Percentiles rank a stretch among this genome's conserved stretches.
phyloP scores from a whole-genome alignment of 2,329 filamentous ascomycete genomes.

The Pestalotiopsis fici region DNA sequence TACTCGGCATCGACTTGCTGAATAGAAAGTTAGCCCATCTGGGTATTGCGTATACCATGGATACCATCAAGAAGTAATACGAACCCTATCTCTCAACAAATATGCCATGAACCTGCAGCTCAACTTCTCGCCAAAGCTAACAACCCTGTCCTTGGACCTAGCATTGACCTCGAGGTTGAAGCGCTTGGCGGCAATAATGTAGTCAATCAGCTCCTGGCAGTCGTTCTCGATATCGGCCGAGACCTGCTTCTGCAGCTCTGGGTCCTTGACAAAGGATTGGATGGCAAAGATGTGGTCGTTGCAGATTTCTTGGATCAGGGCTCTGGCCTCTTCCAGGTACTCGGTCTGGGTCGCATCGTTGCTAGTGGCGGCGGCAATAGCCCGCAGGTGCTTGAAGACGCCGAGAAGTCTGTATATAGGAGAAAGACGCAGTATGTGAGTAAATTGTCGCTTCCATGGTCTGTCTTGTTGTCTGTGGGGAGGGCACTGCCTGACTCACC shows the following conservation, averaged over 20 bases:
- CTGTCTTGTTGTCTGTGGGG: not conserved
- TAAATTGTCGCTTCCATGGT: not conserved
- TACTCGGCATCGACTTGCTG: conserved; percentile 83
- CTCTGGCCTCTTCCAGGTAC: conserved; percentile 65
- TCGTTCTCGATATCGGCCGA: conserved; percentile 71
- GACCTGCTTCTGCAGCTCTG: conserved; percentile 59
- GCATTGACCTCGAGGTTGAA: conserved; percentile 77
- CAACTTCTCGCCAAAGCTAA: conserved; percentile 94
- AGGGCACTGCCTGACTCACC: conserved; percentile 58
- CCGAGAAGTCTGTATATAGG: conserved; percentile 51
- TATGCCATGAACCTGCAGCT: conserved; percentile 91
- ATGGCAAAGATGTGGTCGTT: conserved; percentile 79
- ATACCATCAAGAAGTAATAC: conserved; percentile 14
- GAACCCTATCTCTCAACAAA: conserved; percentile 72
- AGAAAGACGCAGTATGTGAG: conserved; percentile 17
- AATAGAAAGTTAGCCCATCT: not conserved
- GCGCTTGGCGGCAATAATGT: conserved; percentile 62
- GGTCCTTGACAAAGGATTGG: conserved; percentile 59
- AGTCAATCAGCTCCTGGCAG: conserved; percentile 79
- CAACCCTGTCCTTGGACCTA: conserved; percentile 80
- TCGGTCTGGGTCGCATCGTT: conserved; percentile 53
- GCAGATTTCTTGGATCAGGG: conserved; percentile 79
- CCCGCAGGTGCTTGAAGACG: conserved; percentile 58
- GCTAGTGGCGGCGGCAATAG: conserved; percentile 53
- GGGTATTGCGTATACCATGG: not conserved